phyloP scores from a whole-genome alignment of 1,284 basidiomycete species.

The Pseudomicrostroma phylloplanum region DNA sequence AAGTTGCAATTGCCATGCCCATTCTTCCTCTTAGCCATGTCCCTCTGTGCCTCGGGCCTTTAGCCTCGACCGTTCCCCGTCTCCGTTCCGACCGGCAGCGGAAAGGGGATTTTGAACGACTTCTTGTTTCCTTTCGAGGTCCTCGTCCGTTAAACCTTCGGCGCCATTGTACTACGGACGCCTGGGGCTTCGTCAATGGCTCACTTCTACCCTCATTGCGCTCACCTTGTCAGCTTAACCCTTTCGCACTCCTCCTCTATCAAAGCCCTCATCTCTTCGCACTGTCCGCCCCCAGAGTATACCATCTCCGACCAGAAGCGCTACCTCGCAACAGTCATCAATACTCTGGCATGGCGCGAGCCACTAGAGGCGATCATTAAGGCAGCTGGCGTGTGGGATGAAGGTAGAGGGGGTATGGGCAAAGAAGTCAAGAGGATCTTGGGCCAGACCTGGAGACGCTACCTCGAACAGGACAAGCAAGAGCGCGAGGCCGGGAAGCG shows the following conservation, averaged over 20 bases:
- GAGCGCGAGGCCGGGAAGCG: too few relatives aligned
- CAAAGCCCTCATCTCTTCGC: background rate
- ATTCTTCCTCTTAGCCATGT: too few relatives aligned
- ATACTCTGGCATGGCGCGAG: background rate
- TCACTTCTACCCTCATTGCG: background rate
- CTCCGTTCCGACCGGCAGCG: too few relatives aligned
- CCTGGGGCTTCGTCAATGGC: background rate
- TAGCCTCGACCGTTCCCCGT: too few relatives aligned
- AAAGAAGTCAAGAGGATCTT: background rate
- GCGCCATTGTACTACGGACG: too few relatives aligned
- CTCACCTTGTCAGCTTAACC: conserved; percentile 3
- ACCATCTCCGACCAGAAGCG: conserved; percentile 2
- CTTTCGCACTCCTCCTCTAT: background rate
- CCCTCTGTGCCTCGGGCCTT: too few relatives aligned
- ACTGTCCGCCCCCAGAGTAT: background rate
- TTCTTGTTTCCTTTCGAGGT: too few relatives aligned
- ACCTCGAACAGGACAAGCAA: background rate
- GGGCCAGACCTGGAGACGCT: background rate
- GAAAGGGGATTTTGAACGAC: too few relatives aligned
- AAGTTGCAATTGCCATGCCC: too few relatives aligned
- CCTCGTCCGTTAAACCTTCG: too few relatives aligned
- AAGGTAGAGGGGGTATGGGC: background rate
- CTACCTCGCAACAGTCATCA: conserved; percentile 5
- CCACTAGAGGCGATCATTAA: background rate
- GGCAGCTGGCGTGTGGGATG: background rate